Conservation (phyloP, 176 grass and related monocot species). For the Aegilops longissima region DNA sequence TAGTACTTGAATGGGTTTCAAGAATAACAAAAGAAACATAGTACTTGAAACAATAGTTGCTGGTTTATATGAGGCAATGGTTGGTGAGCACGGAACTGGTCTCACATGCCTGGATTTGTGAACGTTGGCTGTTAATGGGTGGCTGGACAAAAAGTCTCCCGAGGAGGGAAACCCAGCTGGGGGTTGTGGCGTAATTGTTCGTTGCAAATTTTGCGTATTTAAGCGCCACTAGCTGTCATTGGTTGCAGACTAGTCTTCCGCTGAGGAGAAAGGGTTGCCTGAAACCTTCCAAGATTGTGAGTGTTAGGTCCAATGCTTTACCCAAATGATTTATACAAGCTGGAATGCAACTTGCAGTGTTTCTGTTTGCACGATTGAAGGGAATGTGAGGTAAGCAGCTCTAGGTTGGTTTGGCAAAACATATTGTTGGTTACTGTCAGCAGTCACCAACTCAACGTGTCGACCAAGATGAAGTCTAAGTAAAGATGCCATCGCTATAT, state of each 20-base stretch:
- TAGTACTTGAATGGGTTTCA: too few relatives aligned
- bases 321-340: neutral
- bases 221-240: neutral
- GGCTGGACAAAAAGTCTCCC: neutral
- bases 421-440: neutral
- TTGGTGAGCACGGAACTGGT: constrained; percentile 34
- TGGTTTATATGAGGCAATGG: neutral
- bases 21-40: too few relatives aligned
- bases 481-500: too few relatives aligned
- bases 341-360: constrained; percentile 7
- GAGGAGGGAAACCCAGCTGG: neutral
- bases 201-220: neutral
- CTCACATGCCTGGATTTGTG: constrained; percentile 8
- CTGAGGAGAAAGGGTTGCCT: neutral
- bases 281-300: neutral
- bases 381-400: neutral
- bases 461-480: too few relatives aligned
- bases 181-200: neutral
- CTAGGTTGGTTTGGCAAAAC: neutral
- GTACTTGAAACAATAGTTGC: neutral
- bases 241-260: neutral
- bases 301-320: neutral
- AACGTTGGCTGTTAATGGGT: neutral
- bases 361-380: neutral
- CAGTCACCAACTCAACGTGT: neutral